Percentiles rank a stretch among this genome's conserved stretches.
Evolutionary conservation across 1,139 yeast species (phyloP).

Genomic region (Blastobotrys proliferans): DNA sequence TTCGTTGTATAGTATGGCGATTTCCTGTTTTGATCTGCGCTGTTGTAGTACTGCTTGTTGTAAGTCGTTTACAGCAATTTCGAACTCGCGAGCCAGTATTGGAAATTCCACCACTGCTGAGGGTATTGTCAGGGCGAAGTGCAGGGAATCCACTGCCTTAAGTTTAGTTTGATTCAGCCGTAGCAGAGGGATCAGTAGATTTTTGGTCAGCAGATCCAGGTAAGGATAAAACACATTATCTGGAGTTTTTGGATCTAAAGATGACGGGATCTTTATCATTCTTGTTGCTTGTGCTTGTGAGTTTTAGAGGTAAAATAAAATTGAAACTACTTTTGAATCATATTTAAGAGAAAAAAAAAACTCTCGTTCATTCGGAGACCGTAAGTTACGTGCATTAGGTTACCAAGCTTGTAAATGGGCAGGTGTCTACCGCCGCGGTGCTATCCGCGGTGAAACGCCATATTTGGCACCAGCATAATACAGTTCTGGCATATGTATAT

Average conservation of each 20-base stretch:
- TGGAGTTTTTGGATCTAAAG: neutral
- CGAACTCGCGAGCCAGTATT: neutral
- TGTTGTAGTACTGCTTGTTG: neutral
- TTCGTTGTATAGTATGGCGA: slow-evolving; percentile 1
- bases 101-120: slow-evolving; percentile 1
- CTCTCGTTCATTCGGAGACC: too few species aligned
- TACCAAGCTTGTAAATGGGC: too few species aligned
- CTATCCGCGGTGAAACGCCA: too few species aligned
- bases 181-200: neutral
- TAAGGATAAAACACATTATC: slow-evolving; percentile 6
- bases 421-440: too few species aligned
- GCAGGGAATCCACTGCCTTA: neutral
- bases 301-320: neutral
- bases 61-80: neutral
- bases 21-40: neutral
- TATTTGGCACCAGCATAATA: too few species aligned
- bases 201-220: neutral
- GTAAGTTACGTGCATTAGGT: too few species aligned
- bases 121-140: neutral
- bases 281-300: neutral
- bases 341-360: too few species aligned
- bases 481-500: too few species aligned
- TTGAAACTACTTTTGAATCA: too few species aligned
- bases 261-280: slow-evolving; percentile 1
- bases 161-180: neutral